Base-by-base conservation (phyloP, 2,329 filamentous ascomycete genomes). In the Monosporascus ibericus region DNA sequence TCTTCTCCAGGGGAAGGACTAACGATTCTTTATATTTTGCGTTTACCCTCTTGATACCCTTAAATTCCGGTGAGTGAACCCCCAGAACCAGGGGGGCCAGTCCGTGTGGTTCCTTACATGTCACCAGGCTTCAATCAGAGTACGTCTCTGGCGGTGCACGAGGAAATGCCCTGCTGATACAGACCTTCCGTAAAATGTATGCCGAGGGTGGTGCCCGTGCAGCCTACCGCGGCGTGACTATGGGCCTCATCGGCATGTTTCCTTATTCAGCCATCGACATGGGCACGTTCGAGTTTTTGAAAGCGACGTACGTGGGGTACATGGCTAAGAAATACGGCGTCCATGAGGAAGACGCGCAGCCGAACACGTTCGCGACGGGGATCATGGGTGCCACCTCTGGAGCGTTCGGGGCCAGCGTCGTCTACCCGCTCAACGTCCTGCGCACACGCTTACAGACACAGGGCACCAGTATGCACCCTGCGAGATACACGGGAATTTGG, bases 241-340 rank as follows among this genome's bases (percentile, higher is more conserved):
- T 97, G 82, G 94, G 94, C 17, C 79, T 99, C 4, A 74, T 96
- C 48, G 94, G 94, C 67, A 96, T 97, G 85, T 99, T 99, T 64
- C 94, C 94, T 0, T 99, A 97, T 69, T 92, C 91, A 42, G 94
- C 94, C 48, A 95, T 99, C 65, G 94, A 99, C 67, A 86, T 99
- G 64, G 90, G 90, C 58, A 96, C 90, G 0, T 99, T 97, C 65
- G 94, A 99, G 72, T 84, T 94, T 55, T 80, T 96, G 56, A 99
- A 99, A 72, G 83, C 81, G 47, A 78, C 78, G 7, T 84, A 95
- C 58, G 81, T 87, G 36, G 73, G 73, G 4, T 85, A 86, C 58
- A 88, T 90, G 64, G 88, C 90, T 14, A 84, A 81, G 53, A 72
- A 78, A 36, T 72, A 81, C 9, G 83, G 85, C 44, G 85, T 88